Evolutionary conservation across 2,329 filamentous ascomycete species (phyloP).

Genomic region (Penicillium occitanis): DNA sequence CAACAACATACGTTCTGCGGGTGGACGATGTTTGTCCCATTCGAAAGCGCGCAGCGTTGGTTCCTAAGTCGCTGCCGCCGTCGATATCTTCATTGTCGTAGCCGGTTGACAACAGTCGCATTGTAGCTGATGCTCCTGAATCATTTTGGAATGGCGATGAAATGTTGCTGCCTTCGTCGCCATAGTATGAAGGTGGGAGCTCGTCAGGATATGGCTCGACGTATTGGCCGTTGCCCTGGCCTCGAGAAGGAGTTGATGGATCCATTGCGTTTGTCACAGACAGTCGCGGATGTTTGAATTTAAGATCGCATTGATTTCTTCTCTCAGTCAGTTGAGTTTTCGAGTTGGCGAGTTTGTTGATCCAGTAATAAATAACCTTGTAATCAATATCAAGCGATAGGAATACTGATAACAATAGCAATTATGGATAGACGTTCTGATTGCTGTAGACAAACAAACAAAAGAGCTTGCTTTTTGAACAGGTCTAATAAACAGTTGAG

Average conservation of each 20-base stretch:
- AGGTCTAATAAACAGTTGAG: background rate
- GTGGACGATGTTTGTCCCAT: slow-evolving; percentile 30
- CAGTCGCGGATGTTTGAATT: slow-evolving; percentile 2
- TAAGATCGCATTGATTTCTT: background rate
- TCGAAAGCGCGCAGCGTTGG: slow-evolving; percentile 29
- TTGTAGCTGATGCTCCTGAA: slow-evolving; percentile 35
- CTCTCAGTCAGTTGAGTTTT: background rate
- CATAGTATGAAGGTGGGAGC: slow-evolving; percentile 40
- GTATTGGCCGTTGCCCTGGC: slow-evolving; percentile 25
- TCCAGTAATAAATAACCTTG: background rate
- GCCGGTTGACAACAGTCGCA: slow-evolving; percentile 47
- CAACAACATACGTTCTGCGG: slow-evolving; percentile 41
- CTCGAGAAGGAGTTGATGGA: slow-evolving; percentile 26
- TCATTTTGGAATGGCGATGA: slow-evolving; percentile 33
- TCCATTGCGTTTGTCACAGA: slow-evolving; percentile 21
- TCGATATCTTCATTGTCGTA: slow-evolving; percentile 38
- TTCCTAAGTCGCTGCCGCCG: slow-evolving; percentile 28
- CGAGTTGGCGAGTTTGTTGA: background rate
- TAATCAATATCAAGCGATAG: background rate
- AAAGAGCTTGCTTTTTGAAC: background rate
- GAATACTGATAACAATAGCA: background rate
- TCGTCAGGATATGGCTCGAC: slow-evolving; percentile 40
- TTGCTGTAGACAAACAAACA: background rate
- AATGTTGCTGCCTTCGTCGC: slow-evolving; percentile 30
- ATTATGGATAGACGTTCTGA: background rate